A percentile compares a stretch with the other conserved stretches of the same genome.
These are phyloP conservation scores for Coleophoma eucalyptorum DNA, from an alignment of 2,329 filamentous ascomycete species.

Conservation along the genomic window DNA sequence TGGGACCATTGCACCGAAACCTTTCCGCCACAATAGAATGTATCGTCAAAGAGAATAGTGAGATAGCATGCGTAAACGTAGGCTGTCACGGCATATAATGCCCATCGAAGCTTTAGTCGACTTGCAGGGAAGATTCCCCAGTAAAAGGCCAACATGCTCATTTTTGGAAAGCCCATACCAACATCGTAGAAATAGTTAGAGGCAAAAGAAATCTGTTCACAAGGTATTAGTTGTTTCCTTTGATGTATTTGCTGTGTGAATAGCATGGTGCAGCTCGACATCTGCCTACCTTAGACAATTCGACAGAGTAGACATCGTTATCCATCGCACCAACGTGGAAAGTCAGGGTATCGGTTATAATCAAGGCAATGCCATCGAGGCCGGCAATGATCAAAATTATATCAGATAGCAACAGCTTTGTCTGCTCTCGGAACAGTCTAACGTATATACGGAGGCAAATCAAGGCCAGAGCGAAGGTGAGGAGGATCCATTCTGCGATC, in stretches of 20 bases:
- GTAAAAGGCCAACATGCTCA: conserved; percentile 2
- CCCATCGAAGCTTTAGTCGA: not conserved
- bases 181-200: conserved; percentile 1
- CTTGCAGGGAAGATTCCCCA: not conserved
- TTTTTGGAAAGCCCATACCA: conserved; percentile 1
- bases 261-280: not conserved
- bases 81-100: not conserved
- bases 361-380: not conserved
- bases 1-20: not conserved
- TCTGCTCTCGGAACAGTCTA: not conserved
- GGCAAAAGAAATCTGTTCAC: not conserved
- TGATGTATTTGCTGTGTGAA: not conserved
- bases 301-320: not conserved
- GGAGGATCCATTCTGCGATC: conserved; percentile 1
- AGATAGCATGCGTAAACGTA: not conserved
- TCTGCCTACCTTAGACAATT: not conserved
- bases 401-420: not conserved
- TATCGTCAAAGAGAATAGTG: conserved; percentile 1
- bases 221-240: not conserved
- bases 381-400: not conserved
- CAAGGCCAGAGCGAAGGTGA: not conserved
- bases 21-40: not conserved
- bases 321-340: conserved; percentile 1
- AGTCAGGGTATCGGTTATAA: not conserved
- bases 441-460: not conserved